Base-by-base conservation (phyloP, 352 stramenopile species). In the Pythium insidiosum region DNA sequence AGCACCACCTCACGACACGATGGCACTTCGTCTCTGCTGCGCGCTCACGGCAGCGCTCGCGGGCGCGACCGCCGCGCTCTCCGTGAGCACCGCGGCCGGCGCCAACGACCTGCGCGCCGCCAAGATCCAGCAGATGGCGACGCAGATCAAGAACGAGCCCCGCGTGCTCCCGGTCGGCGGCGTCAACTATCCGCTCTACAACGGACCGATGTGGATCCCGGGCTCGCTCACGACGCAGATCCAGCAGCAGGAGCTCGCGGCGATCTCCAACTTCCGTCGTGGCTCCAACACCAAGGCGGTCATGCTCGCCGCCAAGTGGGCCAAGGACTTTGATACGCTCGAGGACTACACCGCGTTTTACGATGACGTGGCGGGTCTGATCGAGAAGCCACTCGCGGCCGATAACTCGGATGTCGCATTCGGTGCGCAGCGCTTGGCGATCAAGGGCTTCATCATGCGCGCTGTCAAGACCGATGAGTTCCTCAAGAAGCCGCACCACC, bases 361-460 rank as follows among this genome's bases (percentile, higher is more conserved):
- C 34, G 28, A 50, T 6, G 34, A 50, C 31, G 43, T 42, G 16
- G 18, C 38, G 21, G 31, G 21, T 16, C 6, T 20, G 7, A 40
- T 31, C 2, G 20, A 23, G 33, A 25, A 53, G 23, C 47, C 58
- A 13, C 44, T 50, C 39, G 38, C 47, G 21, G 40, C 55, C 13
- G 58, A 82, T 51, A 60, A 64, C 10, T 64, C 51, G 19, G 66
- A 79, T 43, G 61, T 30, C 11, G 53, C 40, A 40, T 75, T 79
- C 38, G 69, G 64, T 2, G 50, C 47, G 21, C 60, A 71, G 40
- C 61, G 69, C 12, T 30, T 73, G 21, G 63, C 61, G 42, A 42
- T 74, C n/a, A 71, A 73, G 11, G 58, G 61, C 25, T 78, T 78
- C 50, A 70, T 53, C 13, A 42, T 82, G 30, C 48, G 50, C 7